These are phyloP conservation scores for Didymosphaeria variabile DNA, from an alignment of 2,329 filamentous ascomycete genomes.

Conservation along the genomic window DNA sequence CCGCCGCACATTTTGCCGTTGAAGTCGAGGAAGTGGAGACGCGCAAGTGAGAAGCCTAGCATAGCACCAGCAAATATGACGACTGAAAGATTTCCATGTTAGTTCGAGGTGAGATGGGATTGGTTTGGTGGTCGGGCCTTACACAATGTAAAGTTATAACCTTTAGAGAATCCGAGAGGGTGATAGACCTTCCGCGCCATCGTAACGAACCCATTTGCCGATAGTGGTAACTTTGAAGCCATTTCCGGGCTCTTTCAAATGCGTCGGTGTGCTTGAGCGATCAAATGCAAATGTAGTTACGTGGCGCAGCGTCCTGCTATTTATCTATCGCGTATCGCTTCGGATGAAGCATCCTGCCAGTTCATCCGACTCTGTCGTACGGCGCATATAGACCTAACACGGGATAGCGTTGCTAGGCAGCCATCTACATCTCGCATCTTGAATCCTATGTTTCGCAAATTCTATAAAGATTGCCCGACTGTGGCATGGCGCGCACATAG, in stretches of 20 bases:
- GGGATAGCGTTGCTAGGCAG: neutral
- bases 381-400: neutral
- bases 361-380: neutral
- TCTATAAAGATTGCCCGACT: too few species aligned
- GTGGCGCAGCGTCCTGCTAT: neutral
- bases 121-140: neutral
- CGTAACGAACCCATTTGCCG: neutral
- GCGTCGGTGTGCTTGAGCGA: too few species aligned
- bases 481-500: neutral
- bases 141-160: conserved; percentile 67
- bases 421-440: neutral
- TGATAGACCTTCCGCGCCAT: conserved; percentile 30
- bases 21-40: conserved; percentile 61
- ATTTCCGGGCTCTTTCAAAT: neutral
- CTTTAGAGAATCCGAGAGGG: conserved; percentile 63
- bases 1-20: conserved; percentile 36
- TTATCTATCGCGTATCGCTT: neutral
- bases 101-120: too few species aligned
- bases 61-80: conserved; percentile 23
- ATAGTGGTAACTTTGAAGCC: neutral
- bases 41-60: conserved; percentile 54
- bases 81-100: neutral
- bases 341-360: neutral
- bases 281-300: too few species aligned
- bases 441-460: neutral